Base-by-base conservation (phyloP, 2,329 filamentous ascomycete genomes). In the Diaporthe destruens region DNA sequence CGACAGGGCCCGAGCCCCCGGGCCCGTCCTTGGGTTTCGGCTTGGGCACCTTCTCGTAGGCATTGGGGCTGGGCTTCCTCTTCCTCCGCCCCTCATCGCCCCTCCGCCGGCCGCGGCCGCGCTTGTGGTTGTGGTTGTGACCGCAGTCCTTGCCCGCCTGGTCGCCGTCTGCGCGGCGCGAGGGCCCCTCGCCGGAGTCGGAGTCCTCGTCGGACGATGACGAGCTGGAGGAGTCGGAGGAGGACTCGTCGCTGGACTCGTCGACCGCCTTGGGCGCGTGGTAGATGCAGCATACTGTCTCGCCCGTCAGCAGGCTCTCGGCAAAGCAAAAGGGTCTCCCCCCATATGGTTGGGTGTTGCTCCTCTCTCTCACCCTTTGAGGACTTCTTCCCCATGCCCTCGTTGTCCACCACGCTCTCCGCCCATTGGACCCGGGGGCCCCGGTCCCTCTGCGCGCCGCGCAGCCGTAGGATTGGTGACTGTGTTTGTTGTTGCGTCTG, bases 281-380 rank as follows among this genome's bases (percentile, higher is more conserved):
- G 84, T 98, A 99, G 82, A 99, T 99, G 82, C 96, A 99, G 88
- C 96, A 99, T n/a, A 98, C 96, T 97, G 74, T 73, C 36, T 36
- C 20, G 6, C 23, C 18, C 2, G 23, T 71, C 16, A 72, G 65
- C 39, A 49, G 42, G n/a, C n/a, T n/a, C n/a, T 7, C 12, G 51
- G 47, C 14, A 59, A 36, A 6, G 29, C 29, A 5, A 44, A 14
- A 29, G 12, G 3, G 12, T 39, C 36, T 39, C 36, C 36, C 36
- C 36, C 1, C 12, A 12, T 39, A 11, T 36, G 29, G 29, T 2
- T 2, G 29, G 29, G 29, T 3, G 29, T 29, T 29, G 29, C 5
- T 36, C 36, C 12, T 39, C 36, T 16, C 12, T 23, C 36, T 42
- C 23, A 96, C 94, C 94, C 90, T 99, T 99, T 23, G 94, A 97